A percentile compares a stretch with the other conserved stretches of the same genome.
These are phyloP conservation scores for Quercus phellos DNA, from an alignment of 331 rosid species.

Conservation along the genomic window DNA sequence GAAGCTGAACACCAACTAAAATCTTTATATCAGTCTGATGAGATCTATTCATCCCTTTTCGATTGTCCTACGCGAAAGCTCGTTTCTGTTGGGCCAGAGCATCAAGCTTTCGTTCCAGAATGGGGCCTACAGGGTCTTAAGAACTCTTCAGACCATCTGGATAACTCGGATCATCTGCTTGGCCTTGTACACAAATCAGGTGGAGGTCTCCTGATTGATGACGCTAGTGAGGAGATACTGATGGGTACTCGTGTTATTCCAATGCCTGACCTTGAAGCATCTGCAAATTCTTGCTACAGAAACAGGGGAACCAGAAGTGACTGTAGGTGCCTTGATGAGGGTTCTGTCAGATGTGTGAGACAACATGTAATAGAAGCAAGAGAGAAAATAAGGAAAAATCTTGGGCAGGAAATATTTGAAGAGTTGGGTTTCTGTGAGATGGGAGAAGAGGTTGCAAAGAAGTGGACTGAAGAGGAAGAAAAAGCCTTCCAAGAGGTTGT, in stretches of 20 bases:
- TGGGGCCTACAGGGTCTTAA: constrained; percentile 19
- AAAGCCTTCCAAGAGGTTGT: constrained; percentile 24
- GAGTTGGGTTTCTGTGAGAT: constrained; percentile 36
- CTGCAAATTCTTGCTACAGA: constrained; percentile 2
- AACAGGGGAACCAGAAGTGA: constrained; percentile 10
- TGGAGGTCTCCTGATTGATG: neutral
- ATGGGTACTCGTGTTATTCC: constrained; percentile 29
- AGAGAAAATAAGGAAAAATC: constrained; percentile 22
- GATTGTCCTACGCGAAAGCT: constrained; percentile 19
- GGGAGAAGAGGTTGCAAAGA: constrained; percentile 34
- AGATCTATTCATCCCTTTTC: constrained; percentile 12
- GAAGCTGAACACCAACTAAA: constrained; percentile 15
- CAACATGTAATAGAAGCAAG: constrained; percentile 26
- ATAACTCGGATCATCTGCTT: neutral
- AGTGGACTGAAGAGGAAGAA: constrained; percentile 35
- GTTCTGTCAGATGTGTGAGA: constrained; percentile 34
- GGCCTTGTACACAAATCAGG: neutral
- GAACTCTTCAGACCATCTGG: constrained; percentile 11
- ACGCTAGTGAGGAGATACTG: constrained; percentile 10
- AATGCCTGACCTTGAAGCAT: constrained; percentile 28
- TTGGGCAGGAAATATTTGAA: constrained; percentile 20
- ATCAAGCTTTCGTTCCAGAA: constrained; percentile 32
- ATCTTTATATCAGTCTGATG: constrained; percentile 22
- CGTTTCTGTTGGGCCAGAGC: constrained; percentile 36
- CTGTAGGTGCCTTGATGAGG: constrained; percentile 29